Evolutionary conservation across 352 stramenopile species (phyloP), one percentile per base, ranked within the genome.

Genomic region (Pythium phragmitis): DNA sequence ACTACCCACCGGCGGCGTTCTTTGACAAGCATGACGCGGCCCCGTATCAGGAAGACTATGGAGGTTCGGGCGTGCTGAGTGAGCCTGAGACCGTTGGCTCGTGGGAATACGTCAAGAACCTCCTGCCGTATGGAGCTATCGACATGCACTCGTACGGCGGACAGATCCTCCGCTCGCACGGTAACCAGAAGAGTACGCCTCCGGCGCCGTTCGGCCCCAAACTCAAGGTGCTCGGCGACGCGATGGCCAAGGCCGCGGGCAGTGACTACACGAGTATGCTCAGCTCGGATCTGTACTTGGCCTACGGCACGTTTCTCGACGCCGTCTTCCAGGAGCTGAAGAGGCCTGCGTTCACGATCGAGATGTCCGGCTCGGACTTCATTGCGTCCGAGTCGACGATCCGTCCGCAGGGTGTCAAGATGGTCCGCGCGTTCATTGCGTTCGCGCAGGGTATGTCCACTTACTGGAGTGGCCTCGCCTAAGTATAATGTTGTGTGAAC

Each of bases 131-230:
- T 23, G 71, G 71, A 26, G 63, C 59, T 17, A 60, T 78, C 45
- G 70, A 76, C 39, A 61, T 76, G 39, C 69, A 76, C 66, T 26
- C 65, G 52, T 76, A 68, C 48, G 60, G 50, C 4, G 65, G 65
- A 11, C 4, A 68, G 28, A 52, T 76, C 39, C 45, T 76, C 16
- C 64, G 60, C n/a, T 55, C 69, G 7, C 73, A 66, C 49, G 65
- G 60, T 30, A 65, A 72, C 50, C 57, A 62, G 30, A 17, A 11
- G 17, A 26, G 28, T n/a, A 59, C 46, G 23, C 53, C 60, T 16
- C 65, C 60, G n/a, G 65, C 56, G 21, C 69, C 69, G 23, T 73
- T 63, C 48, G 60, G 52, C 26, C 41, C 50, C 23, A 72, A 69
- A 53, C 65, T 72, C 49, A 67, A 57, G 37, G 49, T 59, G 26